Conservation (phyloP, 768 basidiomycete species). For the Termitomyces sp. region DNA sequence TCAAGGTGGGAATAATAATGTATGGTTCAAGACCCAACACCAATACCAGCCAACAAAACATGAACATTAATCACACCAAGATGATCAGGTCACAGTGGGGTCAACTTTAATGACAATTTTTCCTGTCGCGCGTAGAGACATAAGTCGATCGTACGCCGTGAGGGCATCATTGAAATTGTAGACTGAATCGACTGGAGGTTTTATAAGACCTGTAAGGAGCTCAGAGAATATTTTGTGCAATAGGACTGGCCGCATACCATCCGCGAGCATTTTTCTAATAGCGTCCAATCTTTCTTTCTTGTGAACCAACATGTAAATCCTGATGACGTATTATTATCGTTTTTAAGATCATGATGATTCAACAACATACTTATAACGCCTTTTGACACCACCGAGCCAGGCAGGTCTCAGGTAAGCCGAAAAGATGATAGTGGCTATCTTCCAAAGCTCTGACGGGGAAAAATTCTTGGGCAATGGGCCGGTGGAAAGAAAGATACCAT, state of each 20-base stretch:
- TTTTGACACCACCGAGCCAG: slow-evolving; percentile 51
- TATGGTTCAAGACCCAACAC: not conserved
- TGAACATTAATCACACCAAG: not conserved
- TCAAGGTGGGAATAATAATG: not conserved
- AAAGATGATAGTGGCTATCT: slow-evolving; percentile 26
- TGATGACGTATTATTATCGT: slow-evolving; percentile 11
- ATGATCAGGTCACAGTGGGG: slow-evolving; percentile 3
- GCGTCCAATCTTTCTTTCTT: slow-evolving; percentile 31
- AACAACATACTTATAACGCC: slow-evolving; percentile 41
- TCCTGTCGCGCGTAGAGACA: slow-evolving; percentile 55
- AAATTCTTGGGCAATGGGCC: slow-evolving; percentile 40
- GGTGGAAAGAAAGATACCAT: slow-evolving; percentile 50
- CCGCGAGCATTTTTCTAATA: slow-evolving; percentile 33
- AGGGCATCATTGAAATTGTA: slow-evolving; percentile 52
- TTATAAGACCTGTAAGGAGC: slow-evolving; percentile 39
- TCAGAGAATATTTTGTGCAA: not conserved
- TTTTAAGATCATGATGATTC: not conserved
- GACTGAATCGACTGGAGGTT: slow-evolving; percentile 56
- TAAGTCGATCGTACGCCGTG: slow-evolving; percentile 59
- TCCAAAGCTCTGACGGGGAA: slow-evolving; percentile 27
- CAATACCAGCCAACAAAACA: not conserved
- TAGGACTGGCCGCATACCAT: slow-evolving; percentile 32
- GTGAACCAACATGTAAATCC: slow-evolving; percentile 29
- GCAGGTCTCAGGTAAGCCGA: slow-evolving; percentile 35
- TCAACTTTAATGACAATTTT: slow-evolving; percentile 61